Percentiles rank a stretch among this genome's conserved stretches.
Conservation (phyloP, 1,139 yeast genomes). For the Yamadazyma kanchanaburiensis region DNA sequence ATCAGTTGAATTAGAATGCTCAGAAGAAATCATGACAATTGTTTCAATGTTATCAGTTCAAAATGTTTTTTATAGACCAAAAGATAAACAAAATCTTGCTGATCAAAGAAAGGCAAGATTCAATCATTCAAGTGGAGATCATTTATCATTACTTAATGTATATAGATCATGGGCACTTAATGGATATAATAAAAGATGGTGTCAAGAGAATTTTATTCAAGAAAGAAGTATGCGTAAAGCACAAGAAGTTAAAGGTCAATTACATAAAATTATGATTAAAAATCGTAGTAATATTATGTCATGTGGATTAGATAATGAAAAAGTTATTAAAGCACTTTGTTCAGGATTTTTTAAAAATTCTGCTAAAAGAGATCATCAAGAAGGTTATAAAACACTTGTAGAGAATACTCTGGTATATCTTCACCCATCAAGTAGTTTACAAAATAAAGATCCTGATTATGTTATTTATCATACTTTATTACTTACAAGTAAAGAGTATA, state of each 20-base stretch:
- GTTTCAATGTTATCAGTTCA: slow-evolving; percentile 93
- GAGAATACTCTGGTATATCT: slow-evolving; percentile 77
- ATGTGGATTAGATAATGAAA: slow-evolving; percentile 63
- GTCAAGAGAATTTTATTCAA: slow-evolving; percentile 76
- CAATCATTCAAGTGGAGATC: slow-evolving; percentile 82
- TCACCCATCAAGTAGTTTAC: slow-evolving; percentile 86
- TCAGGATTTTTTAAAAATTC: slow-evolving; percentile 86
- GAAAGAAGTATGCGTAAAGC: slow-evolving; percentile 78
- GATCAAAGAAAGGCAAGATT: slow-evolving; percentile 75
- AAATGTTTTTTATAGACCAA: slow-evolving; percentile 79
- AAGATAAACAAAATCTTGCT: slow-evolving; percentile 69
- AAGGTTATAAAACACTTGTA: slow-evolving; percentile 70
- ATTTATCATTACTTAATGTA: slow-evolving; percentile 77
- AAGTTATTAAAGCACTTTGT: slow-evolving; percentile 70
- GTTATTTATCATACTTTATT: slow-evolving; percentile 82
- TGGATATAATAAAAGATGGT: slow-evolving; percentile 69
- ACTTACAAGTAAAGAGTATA: slow-evolving; percentile 82
- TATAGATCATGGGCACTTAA: slow-evolving; percentile 73
- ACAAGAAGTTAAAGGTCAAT: slow-evolving; percentile 72
- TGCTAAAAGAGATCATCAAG: slow-evolving; percentile 66
- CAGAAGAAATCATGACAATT: slow-evolving; percentile 79
- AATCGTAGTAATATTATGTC: slow-evolving; percentile 49
- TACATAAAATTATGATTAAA: slow-evolving; percentile 58
- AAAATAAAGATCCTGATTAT: slow-evolving; percentile 70
- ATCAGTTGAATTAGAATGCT: slow-evolving; percentile 71